Percentiles rank a stretch among this genome's conserved stretches.
Evolutionary conservation across 148 eudicot genomes (phyloP).

Genomic region (Suaeda aralocaspica): DNA sequence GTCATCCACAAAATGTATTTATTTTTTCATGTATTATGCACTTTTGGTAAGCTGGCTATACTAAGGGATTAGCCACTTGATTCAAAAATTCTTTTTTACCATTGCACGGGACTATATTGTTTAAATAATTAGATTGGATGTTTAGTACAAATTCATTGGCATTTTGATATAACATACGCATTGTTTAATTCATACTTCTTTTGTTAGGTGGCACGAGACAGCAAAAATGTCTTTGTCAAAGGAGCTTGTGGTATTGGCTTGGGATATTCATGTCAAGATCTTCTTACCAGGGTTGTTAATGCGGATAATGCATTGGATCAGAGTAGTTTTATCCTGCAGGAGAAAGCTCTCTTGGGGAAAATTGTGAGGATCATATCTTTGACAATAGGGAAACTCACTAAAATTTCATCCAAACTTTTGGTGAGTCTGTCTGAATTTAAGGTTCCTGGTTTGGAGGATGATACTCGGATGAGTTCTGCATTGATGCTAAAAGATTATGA

Average conservation of each 20-base stretch:
- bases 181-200: conserved; percentile 20
- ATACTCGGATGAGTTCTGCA: conserved; percentile 28
- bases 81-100: no score
- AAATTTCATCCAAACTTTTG: conserved; percentile 40
- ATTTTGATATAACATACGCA: background rate
- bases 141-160: background rate
- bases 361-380: conserved; percentile 49
- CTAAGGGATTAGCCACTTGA: background rate
- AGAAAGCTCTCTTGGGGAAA: conserved; percentile 54
- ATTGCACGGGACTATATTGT: background rate
- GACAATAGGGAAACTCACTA: conserved; percentile 46
- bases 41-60: background rate
- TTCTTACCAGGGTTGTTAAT: conserved; percentile 47
- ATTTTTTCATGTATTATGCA: no score
- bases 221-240: conserved; percentile 73
- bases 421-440: conserved; percentile 40
- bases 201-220: conserved; percentile 61
- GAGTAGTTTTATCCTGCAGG: conserved; percentile 40
- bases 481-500: conserved; percentile 27
- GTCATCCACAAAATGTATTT: no score
- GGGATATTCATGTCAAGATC: conserved; percentile 83
- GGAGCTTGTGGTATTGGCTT: conserved; percentile 95
- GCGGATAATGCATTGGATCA: conserved; percentile 38
- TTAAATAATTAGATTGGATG: background rate
- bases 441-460: conserved; percentile 35